These are phyloP conservation scores for Pythium vanterpoolii DNA, from an alignment of 352 stramenopile genomes.

Conservation along the genomic window DNA sequence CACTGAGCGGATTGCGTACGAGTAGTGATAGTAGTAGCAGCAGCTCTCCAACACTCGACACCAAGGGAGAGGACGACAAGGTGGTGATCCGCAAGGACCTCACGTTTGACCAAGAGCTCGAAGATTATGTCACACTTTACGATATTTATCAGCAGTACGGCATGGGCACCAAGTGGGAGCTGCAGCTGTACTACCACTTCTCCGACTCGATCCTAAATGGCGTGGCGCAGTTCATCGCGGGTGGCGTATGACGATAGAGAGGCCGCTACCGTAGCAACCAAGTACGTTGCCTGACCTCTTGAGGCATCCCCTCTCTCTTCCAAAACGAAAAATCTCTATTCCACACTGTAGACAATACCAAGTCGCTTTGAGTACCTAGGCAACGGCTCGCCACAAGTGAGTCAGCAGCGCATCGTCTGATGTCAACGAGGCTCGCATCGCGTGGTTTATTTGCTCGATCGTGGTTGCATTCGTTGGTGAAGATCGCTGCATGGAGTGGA, in stretches of 20 bases:
- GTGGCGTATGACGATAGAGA: constrained; percentile 16
- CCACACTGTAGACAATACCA: background rate
- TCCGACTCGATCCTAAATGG: constrained; percentile 69
- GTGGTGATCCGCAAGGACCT: constrained; percentile 53
- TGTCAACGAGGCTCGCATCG: constrained; percentile 5
- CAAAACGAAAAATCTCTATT: background rate
- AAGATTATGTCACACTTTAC: constrained; percentile 63
- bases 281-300: no score
- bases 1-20: constrained; percentile 52
- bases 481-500: background rate
- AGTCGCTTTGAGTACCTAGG: no score
- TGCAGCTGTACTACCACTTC: constrained; percentile 77
- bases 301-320: background rate
- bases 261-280: no score
- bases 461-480: constrained; percentile 1
- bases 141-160: constrained; percentile 86
- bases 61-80: background rate
- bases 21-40: constrained; percentile 16
- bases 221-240: constrained; percentile 52
- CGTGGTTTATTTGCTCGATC: constrained; percentile 20
- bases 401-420: constrained; percentile 26
- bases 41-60: constrained; percentile 10
- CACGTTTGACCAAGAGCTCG: constrained; percentile 68
- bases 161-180: constrained; percentile 62
- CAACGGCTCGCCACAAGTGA: constrained; percentile 25